These are phyloP conservation scores for Lasiodiplodia theobromae DNA, from an alignment of 2,329 filamentous ascomycete species.

Conservation along the genomic window DNA sequence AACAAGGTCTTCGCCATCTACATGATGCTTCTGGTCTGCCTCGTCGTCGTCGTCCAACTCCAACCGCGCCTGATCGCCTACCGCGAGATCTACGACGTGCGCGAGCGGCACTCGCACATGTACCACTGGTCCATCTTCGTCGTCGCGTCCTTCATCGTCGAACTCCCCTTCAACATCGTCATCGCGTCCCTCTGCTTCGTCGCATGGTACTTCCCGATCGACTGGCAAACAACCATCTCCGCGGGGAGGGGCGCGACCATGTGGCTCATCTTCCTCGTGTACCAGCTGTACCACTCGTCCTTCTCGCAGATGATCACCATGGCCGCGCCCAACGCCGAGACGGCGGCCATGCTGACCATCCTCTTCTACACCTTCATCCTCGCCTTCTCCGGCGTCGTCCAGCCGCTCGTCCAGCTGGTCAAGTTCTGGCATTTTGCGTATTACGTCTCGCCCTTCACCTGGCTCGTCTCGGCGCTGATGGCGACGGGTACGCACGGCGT, in stretches of 20 bases:
- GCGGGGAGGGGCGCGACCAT: background rate
- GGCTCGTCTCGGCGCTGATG: constrained; percentile 58
- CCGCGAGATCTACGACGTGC: constrained; percentile 65
- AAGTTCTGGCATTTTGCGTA: constrained; percentile 84
- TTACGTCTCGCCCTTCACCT: constrained; percentile 70
- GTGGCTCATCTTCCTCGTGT: constrained; percentile 66
- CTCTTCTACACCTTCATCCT: constrained; percentile 63
- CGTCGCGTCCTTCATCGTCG: constrained; percentile 73
- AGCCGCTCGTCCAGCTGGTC: constrained; percentile 64
- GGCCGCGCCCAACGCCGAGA: constrained; percentile 73
- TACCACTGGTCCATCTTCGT: constrained; percentile 81
- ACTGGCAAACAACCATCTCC: constrained; percentile 3
- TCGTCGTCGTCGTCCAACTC: constrained; percentile 62
- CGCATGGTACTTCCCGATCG: constrained; percentile 69
- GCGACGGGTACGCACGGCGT: constrained; percentile 52
- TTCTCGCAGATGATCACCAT: constrained; percentile 76
- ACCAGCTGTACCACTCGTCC: constrained; percentile 51
- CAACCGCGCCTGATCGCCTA: constrained; percentile 67
- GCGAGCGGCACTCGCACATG: constrained; percentile 69
- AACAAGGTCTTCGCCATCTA: constrained; percentile 59
- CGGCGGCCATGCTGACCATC: constrained; percentile 70
- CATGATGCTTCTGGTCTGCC: constrained; percentile 54
- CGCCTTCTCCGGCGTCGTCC: constrained; percentile 70
- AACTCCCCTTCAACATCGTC: constrained; percentile 71
- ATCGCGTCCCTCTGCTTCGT: constrained; percentile 69